Evolutionary conservation across 768 basidiomycete genomes (phyloP), one percentile per base, ranked within the genome.

Genomic region (Boletus sp.): DNA sequence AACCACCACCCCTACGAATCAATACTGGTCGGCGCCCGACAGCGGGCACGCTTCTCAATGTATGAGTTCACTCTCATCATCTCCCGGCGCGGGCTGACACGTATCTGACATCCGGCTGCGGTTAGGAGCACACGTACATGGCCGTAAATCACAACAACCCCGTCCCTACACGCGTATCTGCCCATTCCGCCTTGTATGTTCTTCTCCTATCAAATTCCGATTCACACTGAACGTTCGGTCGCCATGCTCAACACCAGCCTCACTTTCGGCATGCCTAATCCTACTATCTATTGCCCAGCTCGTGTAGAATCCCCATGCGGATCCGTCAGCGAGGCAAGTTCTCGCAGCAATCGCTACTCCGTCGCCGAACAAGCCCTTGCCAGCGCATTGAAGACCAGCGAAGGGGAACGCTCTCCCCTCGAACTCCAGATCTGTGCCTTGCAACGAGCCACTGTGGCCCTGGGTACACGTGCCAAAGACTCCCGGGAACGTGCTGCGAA

Each of bases 401-500:
- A 69, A 44, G 55, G 58, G 7, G 76, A 75, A 56, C 59, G 65
- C 7, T 72, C 75, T 3, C 62, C 75, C 29, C 67, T 70, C 33
- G 75, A 82, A 57, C 70, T 82, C 54, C 77, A 82, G 62, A 77
- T 83, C 44, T 65, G 70, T 43, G 68, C 75, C 23, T 67, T 84
- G 56, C 72, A 77, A 51, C 68, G 67, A 34, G 81, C 75, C n/a
- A 75, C 75, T 5, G 66, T 71, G 35, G 47, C 74, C 32, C 70
- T 84, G 47, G 68, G 71, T 41, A 65, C 73, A 56, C 77, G 77
- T 64, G 79, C 77, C 10, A 64, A 67, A 21, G 79, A 81, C 27
- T 75, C 79, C 1, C 71, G 74, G 51, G 73, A 78, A 47, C 71
- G 73, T 53, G 70, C 74, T 7, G 71, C 69, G 42, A 74, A 70